Evolutionary conservation across 2,329 filamentous ascomycete species (phyloP).

Genomic region (Huntiella decipiens): DNA sequence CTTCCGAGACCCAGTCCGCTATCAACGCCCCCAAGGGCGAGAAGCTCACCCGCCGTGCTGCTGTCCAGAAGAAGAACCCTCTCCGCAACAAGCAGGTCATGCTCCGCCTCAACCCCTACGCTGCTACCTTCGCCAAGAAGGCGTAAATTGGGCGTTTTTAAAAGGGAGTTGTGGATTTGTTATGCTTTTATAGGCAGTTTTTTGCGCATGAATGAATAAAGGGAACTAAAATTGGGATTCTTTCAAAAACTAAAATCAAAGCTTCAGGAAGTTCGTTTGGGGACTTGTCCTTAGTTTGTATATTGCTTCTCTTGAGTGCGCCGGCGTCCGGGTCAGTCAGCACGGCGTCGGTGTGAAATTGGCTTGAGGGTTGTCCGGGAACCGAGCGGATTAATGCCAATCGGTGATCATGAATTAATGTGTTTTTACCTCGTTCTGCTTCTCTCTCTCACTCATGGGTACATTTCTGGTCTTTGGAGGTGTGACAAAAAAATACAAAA

Average conservation of each 20-base stretch:
- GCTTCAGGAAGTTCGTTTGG: conserved; percentile 4
- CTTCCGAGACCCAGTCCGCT: conserved; percentile 91
- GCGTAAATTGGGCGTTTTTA: conserved; percentile 9
- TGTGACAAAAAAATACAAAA: conserved; percentile 5
- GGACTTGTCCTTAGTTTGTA: conserved; percentile 9
- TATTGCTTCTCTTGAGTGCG: conserved; percentile 12
- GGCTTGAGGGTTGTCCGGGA: background rate
- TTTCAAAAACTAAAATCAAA: conserved; percentile 10
- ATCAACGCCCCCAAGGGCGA: conserved; percentile 81
- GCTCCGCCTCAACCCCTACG: conserved; percentile 97
- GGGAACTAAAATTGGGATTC: conserved; percentile 11
- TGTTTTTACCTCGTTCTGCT: conserved; percentile 1
- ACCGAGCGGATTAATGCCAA: background rate
- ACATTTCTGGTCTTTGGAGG: conserved; percentile 2
- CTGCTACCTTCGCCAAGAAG: conserved; percentile 65
- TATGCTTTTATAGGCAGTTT: conserved; percentile 10
- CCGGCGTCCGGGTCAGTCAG: conserved; percentile 10
- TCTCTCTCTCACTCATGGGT: conserved; percentile 1
- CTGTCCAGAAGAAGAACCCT: conserved; percentile 99
- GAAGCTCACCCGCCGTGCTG: conserved; percentile 70
- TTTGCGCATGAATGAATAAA: conserved; percentile 11
- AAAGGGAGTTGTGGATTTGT: conserved; percentile 9
- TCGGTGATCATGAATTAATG: conserved; percentile 15
- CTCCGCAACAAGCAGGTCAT: conserved; percentile 97
- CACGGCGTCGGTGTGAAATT: conserved; percentile 5